These are phyloP conservation scores for Actinidia chinensis DNA, from an alignment of 179 eudicot genomes.

Conservation along the genomic window DNA sequence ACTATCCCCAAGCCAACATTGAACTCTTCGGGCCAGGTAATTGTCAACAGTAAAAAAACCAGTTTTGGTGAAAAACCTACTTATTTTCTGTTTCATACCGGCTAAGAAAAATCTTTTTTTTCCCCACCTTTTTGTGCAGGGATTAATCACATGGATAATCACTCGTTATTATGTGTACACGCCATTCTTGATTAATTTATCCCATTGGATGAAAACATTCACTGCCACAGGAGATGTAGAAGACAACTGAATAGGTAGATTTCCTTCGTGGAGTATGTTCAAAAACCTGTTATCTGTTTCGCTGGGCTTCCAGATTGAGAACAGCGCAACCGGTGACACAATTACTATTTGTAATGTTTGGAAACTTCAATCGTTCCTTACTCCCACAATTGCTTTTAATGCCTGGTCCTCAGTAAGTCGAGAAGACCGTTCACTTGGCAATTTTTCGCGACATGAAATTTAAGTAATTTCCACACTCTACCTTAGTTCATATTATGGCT, in stretches of 20 bases:
- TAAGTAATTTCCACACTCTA: too few species aligned
- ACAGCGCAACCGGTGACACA: too few species aligned
- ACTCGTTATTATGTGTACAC: conserved; percentile 80
- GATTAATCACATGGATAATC: conserved; percentile 75
- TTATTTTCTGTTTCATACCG: not conserved
- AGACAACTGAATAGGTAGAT: not conserved
- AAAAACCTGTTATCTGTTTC: too few species aligned
- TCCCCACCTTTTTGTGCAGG: conserved; percentile 41
- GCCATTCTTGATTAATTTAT: conserved; percentile 62
- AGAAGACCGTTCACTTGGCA: too few species aligned
- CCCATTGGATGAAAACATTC: conserved; percentile 57
- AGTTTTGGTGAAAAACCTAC: not conserved
- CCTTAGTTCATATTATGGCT: too few species aligned
- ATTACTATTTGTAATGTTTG: too few species aligned
- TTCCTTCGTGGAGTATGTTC: too few species aligned
- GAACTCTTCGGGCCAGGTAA: conserved; percentile 73
- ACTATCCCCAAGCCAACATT: conserved; percentile 78
- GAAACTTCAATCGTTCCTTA: too few species aligned
- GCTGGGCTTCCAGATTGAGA: too few species aligned
- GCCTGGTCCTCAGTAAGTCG: too few species aligned
- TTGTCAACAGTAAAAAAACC: not conserved
- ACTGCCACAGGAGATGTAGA: conserved; percentile 3
- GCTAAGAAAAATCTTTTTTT: not conserved
- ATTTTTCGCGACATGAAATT: too few species aligned
- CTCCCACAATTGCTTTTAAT: too few species aligned